Base-by-base conservation (phyloP, 1,284 basidiomycete genomes). In the Apiotrichum montevideense region DNA sequence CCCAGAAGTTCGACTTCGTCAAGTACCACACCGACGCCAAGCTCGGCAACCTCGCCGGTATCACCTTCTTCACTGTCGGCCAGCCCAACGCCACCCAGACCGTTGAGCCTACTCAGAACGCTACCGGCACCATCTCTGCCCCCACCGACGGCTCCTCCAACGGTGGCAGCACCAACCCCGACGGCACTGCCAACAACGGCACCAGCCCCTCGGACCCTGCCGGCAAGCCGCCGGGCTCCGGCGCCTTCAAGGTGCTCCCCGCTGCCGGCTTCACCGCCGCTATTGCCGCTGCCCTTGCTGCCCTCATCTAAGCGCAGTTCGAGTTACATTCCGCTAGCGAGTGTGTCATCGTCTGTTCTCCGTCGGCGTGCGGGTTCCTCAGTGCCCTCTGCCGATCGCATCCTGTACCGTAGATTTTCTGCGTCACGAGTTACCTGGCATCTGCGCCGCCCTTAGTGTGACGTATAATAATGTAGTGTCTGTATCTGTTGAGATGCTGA, bases 61-160 rank as follows among this genome's bases (percentile, higher is more conserved):
- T 82, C 54, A 85, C 80, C 63, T 92, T 89, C 79, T 83, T 90
- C 70, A 83, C 81, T 29, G 88, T 90, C 63, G 83, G 87, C 34
- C 81, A 83, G 66, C 87, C 87, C 45, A 79, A 79, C 3, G 78
- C 81, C 13, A 21, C 21, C 21, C 21, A 21, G 21, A 77, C 81
- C 45, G 70, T 83, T 35, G 1, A 21, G 35, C 21, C 21, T 21
- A 46, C 53, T 49, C 21, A 44, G n/a, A 44, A 45, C 9, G 51
- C 48, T 13, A 43, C 46, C 34, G 13, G 40, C 14, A 21, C 40
- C 34, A 15, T 9, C 35, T 39, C 47, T 29, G 21, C 37, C 47
- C 35, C 51, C 41, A 13, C 41, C 53, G 33, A 46, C 64, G 56
- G 55, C 42, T 63, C 57, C 56, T 29, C 40, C 46, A 47, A 47